Evolutionary conservation across 1,284 basidiomycete genomes (phyloP), one percentile per base, ranked within the genome.

Genomic region (Irpex rosettiformis): DNA sequence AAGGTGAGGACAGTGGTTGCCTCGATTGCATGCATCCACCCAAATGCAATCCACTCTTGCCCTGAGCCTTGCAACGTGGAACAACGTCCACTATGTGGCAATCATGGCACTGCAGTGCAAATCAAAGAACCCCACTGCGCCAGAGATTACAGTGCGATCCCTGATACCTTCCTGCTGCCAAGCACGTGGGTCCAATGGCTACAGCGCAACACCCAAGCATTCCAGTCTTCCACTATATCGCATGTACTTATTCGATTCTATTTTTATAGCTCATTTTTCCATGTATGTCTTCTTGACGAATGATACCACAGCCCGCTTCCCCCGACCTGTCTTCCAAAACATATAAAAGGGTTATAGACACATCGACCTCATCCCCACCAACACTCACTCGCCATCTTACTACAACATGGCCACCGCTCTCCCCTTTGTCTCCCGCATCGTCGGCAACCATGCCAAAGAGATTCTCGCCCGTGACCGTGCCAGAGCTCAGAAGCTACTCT

Each of bases 401-500:
- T 33, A 7, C 16, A 54, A n/a, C 55, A 57, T 57, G 56, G 49
- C 56, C 6, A n/a, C 40, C n/a, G 64, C 73, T 3, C 58, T 82
- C 58, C 76, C 77, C 33, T 82, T 86, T 69, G 66, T 73, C 37
- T 74, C 78, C 51, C 74, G 73, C 62, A 60, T 83, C 64, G 66
- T 69, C 54, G 64, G 62, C 52, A 61, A 72, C 52, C 73, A 76
- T 52, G 79, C 75, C 21, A 77, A 71, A 64, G 75, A 82, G 25
- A 73, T 86, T 63, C 68, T 84, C 54, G 73, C 77, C 27, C 79
- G 77, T 64, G 84, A 86, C 69, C 72, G 72, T 48, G 75, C 76
- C 42, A 79, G 84, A 27, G 82, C 82, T 21, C 70, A 77, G 70
- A 85, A 82, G 72, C 64, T 85, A 63, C 65, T 82, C 28, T 70